Percentiles rank a stretch among this genome's conserved stretches.
phyloP scores from a whole-genome alignment of 208 protist genomes.

The Crithidia mellificae region DNA sequence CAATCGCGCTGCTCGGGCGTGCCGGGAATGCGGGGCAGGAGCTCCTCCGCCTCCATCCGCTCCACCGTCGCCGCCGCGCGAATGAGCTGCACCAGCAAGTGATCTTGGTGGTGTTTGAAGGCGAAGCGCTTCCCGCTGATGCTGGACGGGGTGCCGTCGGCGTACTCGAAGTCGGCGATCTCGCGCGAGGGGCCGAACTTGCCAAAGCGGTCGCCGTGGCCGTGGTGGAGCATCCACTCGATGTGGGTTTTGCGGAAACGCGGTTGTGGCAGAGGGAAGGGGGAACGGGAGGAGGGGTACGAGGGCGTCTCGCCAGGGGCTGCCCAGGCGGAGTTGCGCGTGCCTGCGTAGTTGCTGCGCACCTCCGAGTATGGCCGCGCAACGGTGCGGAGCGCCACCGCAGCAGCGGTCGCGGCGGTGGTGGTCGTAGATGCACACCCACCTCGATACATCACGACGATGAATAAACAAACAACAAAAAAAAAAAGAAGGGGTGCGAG shows the following conservation, averaged over 20 bases:
- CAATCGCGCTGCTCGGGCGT: constrained; percentile 85
- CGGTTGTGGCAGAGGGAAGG: constrained; percentile 51
- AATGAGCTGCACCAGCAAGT: constrained; percentile 88
- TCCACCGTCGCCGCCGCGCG: constrained; percentile 79
- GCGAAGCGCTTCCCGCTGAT: constrained; percentile 67
- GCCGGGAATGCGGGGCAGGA: constrained; percentile 78
- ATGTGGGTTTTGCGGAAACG: constrained; percentile 83
- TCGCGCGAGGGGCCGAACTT: constrained; percentile 78
- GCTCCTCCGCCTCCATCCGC: constrained; percentile 54
- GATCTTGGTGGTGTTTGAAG: constrained; percentile 87
- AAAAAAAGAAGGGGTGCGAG: background rate
- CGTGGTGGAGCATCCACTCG: constrained; percentile 85
- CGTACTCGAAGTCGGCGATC: constrained; percentile 84
- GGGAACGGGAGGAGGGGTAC: constrained; percentile 58
- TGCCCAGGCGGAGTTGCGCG: constrained; percentile 35
- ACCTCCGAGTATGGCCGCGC: constrained; percentile 46
- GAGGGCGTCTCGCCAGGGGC: constrained; percentile 34
- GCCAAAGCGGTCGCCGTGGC: constrained; percentile 68
- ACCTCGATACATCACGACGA: background rate
- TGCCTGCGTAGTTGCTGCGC: constrained; percentile 47
- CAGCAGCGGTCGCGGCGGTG: background rate
- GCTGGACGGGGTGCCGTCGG: constrained; percentile 80
- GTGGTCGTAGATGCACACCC: background rate
- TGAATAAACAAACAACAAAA: background rate
- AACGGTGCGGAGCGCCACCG: constrained; percentile 3